Evolutionary conservation across 352 stramenopile species (phyloP).

Genomic region (Phytophthora rubi): DNA sequence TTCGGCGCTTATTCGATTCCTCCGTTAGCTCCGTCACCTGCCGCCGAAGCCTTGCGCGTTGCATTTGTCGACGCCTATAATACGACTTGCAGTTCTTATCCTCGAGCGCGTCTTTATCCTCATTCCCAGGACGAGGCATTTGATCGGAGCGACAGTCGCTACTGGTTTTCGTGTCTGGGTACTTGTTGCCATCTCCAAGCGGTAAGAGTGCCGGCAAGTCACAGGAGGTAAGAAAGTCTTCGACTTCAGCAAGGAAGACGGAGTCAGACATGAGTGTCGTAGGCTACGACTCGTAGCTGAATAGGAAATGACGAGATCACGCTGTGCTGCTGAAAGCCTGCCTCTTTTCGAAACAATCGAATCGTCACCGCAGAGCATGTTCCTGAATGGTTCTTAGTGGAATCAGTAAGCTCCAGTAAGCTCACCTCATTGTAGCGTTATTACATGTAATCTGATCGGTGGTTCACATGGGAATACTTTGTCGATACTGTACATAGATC

Average conservation of each 20-base stretch:
- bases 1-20: constrained; percentile 1
- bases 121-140: not conserved
- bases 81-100: not conserved
- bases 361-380: not conserved
- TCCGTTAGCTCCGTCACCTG: constrained; percentile 20
- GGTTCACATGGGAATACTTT: too few species aligned
- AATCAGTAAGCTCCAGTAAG: too few species aligned
- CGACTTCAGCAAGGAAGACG: constrained; percentile 12
- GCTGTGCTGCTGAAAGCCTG: too few species aligned
- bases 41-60: constrained; percentile 17
- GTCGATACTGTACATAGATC: too few species aligned
- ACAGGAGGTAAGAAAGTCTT: constrained; percentile 5
- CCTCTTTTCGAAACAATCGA: too few species aligned
- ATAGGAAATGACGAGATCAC: constrained; percentile 8
- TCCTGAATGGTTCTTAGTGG: not conserved
- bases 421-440: too few species aligned
- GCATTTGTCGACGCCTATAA: constrained; percentile 14
- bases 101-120: not conserved
- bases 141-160: too few species aligned
- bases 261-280: constrained; percentile 6
- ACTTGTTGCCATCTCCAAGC: not conserved
- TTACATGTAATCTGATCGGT: too few species aligned
- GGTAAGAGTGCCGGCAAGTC: not conserved
- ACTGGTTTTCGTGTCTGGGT: not conserved
- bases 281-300: too few species aligned